Conservation (phyloP, 257 asterid genomes). For the Solanum pimpinellifolium region DNA sequence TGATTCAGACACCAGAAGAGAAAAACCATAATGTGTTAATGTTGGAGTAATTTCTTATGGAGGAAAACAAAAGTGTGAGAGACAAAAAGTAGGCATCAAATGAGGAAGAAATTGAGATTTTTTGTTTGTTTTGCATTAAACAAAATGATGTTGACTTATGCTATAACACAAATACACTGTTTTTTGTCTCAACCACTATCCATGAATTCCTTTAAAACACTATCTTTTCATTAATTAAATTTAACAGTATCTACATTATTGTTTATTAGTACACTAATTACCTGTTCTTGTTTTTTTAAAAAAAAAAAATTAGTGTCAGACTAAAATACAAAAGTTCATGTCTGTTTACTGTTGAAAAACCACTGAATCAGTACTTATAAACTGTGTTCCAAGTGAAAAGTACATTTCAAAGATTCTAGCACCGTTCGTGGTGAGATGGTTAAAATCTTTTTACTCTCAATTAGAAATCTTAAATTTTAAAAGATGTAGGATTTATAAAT, state of each 20-base stretch:
- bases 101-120: neutral
- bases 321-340: neutral
- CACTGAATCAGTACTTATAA: neutral
- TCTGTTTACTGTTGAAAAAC: neutral
- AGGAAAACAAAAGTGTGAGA: neutral
- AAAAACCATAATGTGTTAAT: neutral
- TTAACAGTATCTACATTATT: neutral
- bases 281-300: neutral
- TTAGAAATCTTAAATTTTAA: neutral
- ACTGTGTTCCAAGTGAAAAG: neutral
- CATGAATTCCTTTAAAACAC: neutral
- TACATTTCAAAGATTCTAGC: neutral
- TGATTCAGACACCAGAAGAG: neutral
- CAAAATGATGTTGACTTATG: conserved; percentile 4
- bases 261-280: neutral
- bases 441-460: neutral
- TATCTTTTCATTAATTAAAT: neutral
- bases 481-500: too few relatives aligned
- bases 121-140: neutral
- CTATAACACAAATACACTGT: neutral
- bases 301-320: neutral
- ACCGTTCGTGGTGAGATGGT: rapidly evolving
- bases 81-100: neutral
- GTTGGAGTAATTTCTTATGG: neutral
- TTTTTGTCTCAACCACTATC: conserved; percentile 8